Conservation (phyloP, 2,329 filamentous ascomycete species). For the Cladorrhinum sp. region DNA sequence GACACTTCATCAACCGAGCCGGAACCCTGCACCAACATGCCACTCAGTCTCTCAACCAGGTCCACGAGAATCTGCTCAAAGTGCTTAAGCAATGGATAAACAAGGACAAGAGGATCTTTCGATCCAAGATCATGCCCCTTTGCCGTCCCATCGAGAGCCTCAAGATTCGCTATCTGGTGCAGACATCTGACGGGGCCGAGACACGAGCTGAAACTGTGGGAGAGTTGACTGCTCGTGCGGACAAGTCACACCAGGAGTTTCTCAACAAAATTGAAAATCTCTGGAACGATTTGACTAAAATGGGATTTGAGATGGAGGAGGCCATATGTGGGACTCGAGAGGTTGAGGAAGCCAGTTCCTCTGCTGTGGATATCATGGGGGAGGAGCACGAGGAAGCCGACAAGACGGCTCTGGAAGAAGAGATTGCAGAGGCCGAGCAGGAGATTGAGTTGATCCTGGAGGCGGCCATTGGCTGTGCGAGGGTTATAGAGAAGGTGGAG, state of each 20-base stretch:
- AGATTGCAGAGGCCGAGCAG: constrained; percentile 19
- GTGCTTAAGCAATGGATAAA: constrained; percentile 1
- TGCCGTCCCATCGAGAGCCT: constrained; percentile 14
- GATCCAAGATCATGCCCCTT: constrained; percentile 12
- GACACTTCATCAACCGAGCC: constrained; percentile 21
- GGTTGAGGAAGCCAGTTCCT: neutral
- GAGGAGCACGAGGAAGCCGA: constrained; percentile 11
- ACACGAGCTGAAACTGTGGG: neutral
- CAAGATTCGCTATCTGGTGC: constrained; percentile 16
- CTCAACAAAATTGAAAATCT: constrained; percentile 16
- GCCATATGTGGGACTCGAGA: neutral
- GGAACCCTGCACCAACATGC: constrained; percentile 15
- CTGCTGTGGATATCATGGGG: constrained; percentile 1
- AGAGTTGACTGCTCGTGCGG: constrained; percentile 9
- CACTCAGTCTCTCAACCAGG: constrained; percentile 12
- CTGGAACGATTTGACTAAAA: constrained; percentile 21
- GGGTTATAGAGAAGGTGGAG: constrained; percentile 24
- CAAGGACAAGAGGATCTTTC: constrained; percentile 12
- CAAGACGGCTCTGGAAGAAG: neutral
- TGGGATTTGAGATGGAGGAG: constrained; percentile 17
- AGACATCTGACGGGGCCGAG: constrained; percentile 5
- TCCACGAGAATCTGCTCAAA: constrained; percentile 10
- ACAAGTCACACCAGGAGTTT: constrained; percentile 9
- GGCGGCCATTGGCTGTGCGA: constrained; percentile 16
- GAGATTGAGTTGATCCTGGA: constrained; percentile 16